Evolutionary conservation across 257 asterid species (phyloP).

Genomic region (Nicotiana tabacum): DNA sequence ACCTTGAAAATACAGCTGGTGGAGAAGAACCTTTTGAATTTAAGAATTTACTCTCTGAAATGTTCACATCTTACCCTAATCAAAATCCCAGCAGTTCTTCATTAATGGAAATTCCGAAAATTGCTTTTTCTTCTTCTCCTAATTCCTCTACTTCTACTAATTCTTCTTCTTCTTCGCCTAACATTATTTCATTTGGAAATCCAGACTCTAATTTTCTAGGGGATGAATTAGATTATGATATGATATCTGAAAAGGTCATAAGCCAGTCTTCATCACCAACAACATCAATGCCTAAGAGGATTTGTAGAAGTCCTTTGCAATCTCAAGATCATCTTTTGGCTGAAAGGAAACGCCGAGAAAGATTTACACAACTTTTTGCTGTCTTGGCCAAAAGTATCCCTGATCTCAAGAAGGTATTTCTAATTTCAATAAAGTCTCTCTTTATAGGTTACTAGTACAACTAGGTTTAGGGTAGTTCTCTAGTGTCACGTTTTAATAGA

Average conservation of each 20-base stretch:
- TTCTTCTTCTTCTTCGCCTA: not conserved
- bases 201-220: not conserved
- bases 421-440: not conserved
- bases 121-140: not conserved
- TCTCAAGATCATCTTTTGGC: slow-evolving; percentile 9
- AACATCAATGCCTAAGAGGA: not conserved
- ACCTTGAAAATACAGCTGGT: not conserved
- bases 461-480: not conserved
- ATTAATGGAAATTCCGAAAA: not conserved
- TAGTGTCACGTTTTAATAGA: no score
- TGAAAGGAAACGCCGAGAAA: slow-evolving; percentile 10
- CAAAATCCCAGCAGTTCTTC: not conserved
- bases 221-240: not conserved
- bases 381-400: slow-evolving; percentile 1
- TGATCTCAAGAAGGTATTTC: not conserved
- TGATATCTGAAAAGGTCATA: not conserved
- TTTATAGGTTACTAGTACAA: not conserved
- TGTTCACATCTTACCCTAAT: slow-evolving; percentile 9
- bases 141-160: not conserved
- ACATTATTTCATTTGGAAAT: slow-evolving; percentile 4
- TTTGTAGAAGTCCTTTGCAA: not conserved
- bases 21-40: slow-evolving; percentile 2
- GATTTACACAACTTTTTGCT: slow-evolving; percentile 2
- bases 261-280: not conserved
- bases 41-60: not conserved